Conservation (phyloP, 2,329 filamentous ascomycete genomes). For the Eutypella sp. region DNA sequence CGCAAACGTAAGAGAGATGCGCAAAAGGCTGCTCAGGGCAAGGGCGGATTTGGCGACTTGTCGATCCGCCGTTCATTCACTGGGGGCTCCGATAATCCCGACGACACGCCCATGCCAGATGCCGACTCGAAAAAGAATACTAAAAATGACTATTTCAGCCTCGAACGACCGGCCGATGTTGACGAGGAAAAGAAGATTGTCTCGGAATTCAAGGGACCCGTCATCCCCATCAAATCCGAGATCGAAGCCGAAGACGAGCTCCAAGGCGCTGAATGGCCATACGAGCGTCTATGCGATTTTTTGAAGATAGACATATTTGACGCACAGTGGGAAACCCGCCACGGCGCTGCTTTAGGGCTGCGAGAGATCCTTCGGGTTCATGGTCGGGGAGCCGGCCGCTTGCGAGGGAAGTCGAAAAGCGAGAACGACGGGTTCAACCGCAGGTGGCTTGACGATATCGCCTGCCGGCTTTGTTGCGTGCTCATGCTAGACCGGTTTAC, state of each 20-base stretch:
- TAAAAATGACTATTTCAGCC: constrained; percentile 80
- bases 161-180: constrained; percentile 70
- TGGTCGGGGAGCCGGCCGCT: constrained; percentile 78
- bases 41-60: constrained; percentile 84
- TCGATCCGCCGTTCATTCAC: constrained; percentile 61
- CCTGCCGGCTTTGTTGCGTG: constrained; percentile 91
- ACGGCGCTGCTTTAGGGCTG: constrained; percentile 92
- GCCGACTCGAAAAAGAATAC: constrained; percentile 55
- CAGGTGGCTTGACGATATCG: constrained; percentile 86
- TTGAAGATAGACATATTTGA: constrained; percentile 93
- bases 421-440: constrained; percentile 80
- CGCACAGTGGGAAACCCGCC: constrained; percentile 87
- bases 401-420: constrained; percentile 60
- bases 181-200: constrained; percentile 92
- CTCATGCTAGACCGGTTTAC: constrained; percentile 97
- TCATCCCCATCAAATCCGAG: constrained; percentile 77
- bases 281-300: constrained; percentile 88
- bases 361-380: constrained; percentile 91
- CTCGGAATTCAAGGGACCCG: constrained; percentile 87
- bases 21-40: constrained; percentile 78
- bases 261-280: constrained; percentile 86
- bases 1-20: constrained; percentile 88
- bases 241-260: constrained; percentile 73
- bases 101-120: constrained; percentile 53
- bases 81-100: constrained; percentile 56